Conservation (phyloP, 2,329 filamentous ascomycete species). For the Helminthosporium solani region DNA sequence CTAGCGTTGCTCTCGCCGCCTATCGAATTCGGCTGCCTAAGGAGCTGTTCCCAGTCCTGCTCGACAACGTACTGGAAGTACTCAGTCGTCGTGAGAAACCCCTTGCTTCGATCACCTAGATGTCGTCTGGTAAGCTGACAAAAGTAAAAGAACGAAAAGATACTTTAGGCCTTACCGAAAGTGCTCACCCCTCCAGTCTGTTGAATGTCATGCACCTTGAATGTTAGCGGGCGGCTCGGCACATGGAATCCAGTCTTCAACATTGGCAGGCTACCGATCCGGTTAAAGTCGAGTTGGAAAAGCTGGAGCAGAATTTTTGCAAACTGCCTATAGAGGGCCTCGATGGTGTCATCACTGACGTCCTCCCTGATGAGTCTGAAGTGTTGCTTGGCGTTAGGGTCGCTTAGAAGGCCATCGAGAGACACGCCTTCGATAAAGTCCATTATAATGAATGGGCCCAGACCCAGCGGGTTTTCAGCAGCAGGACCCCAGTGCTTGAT, state of each 20-base stretch:
- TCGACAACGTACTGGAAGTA: constrained; percentile 2
- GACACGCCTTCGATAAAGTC: constrained; percentile 27
- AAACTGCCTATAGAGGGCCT: too few species aligned
- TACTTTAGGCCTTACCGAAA: not conserved
- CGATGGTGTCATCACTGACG: too few species aligned
- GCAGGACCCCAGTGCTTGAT: constrained; percentile 3
- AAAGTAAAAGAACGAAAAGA: not conserved
- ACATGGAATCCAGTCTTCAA: too few species aligned
- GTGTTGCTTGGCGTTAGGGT: not conserved
- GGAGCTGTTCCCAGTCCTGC: constrained; percentile 1
- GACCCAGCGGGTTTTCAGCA: constrained; percentile 11
- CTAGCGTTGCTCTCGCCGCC: not conserved
- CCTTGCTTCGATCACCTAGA: not conserved
- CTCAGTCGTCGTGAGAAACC: constrained; percentile 1
- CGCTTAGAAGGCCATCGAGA: constrained; percentile 24
- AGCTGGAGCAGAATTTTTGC: too few species aligned
- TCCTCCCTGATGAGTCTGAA: not conserved
- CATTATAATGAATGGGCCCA: constrained; percentile 42
- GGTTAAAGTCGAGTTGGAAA: too few species aligned
- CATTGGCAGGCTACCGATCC: too few species aligned
- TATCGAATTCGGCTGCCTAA: constrained; percentile 1
- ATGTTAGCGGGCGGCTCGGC: too few species aligned
- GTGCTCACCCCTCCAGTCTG: too few species aligned
- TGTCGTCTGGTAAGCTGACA: not conserved
- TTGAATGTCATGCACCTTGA: too few species aligned